phyloP scores from a whole-genome alignment of 345 rosid genomes.

The Lepidium sativum region DNA sequence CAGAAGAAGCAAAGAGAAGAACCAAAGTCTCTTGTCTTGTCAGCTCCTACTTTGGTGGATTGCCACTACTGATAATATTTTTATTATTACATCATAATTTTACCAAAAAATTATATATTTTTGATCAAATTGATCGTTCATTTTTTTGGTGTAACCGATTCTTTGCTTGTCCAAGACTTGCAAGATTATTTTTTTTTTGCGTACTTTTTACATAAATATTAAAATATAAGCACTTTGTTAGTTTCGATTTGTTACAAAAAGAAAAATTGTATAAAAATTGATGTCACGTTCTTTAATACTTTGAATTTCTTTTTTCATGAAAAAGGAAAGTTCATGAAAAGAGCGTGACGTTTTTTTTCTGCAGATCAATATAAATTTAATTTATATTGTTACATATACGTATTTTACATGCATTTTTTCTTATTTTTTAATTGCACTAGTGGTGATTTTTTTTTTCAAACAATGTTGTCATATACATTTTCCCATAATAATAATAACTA shows the following conservation, averaged over 20 bases:
- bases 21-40: constrained; percentile 45
- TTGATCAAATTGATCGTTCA: constrained; percentile 6
- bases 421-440: not conserved
- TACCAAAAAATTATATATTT: not conserved
- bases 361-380: not conserved
- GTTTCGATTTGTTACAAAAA: constrained; percentile 17
- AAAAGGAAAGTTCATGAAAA: constrained; percentile 13
- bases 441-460: not conserved
- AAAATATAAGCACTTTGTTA: constrained; percentile 9
- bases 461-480: not conserved
- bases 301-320: not conserved
- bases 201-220: not conserved
- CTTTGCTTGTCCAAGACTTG: constrained; percentile 23
- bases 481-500: not conserved
- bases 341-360: not conserved
- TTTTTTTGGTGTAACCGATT: constrained; percentile 8
- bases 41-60: constrained; percentile 72
- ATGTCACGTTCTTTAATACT: constrained; percentile 23
- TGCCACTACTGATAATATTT: constrained; percentile 61
- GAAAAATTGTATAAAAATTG: not conserved
- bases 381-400: not conserved
- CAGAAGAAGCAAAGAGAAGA: constrained; percentile 29
- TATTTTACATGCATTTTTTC: not conserved
- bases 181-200: not conserved
- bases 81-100: not conserved